phyloP scores from a whole-genome alignment of 2,329 filamentous ascomycete genomes.

The Podosphaera fusca region DNA sequence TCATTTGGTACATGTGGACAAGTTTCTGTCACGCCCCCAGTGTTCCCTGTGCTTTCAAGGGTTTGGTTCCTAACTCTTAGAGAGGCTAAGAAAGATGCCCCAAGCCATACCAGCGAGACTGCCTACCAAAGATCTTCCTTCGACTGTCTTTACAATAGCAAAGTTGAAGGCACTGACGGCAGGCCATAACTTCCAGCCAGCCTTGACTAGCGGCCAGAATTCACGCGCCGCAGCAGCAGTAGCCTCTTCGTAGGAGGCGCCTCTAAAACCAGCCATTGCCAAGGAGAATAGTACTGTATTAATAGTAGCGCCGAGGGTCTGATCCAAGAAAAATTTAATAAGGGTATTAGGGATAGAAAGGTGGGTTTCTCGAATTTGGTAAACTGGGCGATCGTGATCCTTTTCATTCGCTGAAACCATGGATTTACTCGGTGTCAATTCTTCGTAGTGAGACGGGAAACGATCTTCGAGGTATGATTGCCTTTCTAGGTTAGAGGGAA shows the following conservation, averaged over 20 bases:
- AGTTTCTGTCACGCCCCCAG: too few species aligned
- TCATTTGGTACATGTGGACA: too few species aligned
- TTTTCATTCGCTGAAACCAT: slow-evolving; percentile 22
- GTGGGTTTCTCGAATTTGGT: slow-evolving; percentile 23
- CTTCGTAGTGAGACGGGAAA: slow-evolving; percentile 37
- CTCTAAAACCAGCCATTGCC: slow-evolving; percentile 23
- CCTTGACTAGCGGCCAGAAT: slow-evolving; percentile 39
- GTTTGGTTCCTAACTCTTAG: slow-evolving; percentile 18
- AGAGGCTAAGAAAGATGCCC: slow-evolving; percentile 52
- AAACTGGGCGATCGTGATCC: slow-evolving; percentile 19
- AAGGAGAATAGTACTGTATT: slow-evolving; percentile 43
- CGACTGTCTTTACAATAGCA: slow-evolving; percentile 42
- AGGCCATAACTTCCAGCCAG: slow-evolving; percentile 54
- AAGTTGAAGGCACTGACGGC: slow-evolving; percentile 47
- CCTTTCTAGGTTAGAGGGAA: slow-evolving; percentile 18
- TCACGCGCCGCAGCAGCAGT: slow-evolving; percentile 25
- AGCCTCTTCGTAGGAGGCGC: slow-evolving; percentile 21
- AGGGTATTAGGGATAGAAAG: slow-evolving; percentile 40
- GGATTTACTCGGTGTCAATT: slow-evolving; percentile 20
- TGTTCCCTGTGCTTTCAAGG: too few species aligned
- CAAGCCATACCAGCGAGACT: slow-evolving; percentile 48
- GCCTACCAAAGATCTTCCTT: slow-evolving; percentile 47
- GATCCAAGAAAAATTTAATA: slow-evolving; percentile 45
- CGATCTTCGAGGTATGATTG: slow-evolving; percentile 53
- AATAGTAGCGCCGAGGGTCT: slow-evolving; percentile 38